These are phyloP conservation scores for Diaporthe eres DNA, from an alignment of 2,329 filamentous ascomycete species.

Conservation along the genomic window DNA sequence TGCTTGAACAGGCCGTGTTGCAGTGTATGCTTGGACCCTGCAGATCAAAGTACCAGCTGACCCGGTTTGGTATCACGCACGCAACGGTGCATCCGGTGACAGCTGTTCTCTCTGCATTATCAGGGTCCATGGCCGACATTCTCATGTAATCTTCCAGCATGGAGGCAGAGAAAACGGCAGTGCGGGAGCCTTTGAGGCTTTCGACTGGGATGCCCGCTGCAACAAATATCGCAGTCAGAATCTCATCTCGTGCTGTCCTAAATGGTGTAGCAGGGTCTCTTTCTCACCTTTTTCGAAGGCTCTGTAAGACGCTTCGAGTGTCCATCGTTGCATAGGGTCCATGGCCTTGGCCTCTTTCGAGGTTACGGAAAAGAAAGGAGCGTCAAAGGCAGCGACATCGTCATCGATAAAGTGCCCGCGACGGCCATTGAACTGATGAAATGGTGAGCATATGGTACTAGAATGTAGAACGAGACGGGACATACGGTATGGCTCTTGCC, in stretches of 20 bases:
- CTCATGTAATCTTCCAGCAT: slow-evolving; percentile 55
- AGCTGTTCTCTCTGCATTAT: slow-evolving; percentile 50
- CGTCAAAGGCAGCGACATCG: slow-evolving; percentile 54
- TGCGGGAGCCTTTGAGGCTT: slow-evolving; percentile 48
- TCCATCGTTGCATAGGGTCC: slow-evolving; percentile 55
- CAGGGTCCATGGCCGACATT: slow-evolving; percentile 52
- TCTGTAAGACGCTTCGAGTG: slow-evolving; percentile 52
- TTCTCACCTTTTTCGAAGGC: slow-evolving; percentile 54
- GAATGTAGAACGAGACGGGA: not conserved
- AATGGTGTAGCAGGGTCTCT: not conserved
- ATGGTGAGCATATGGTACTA: not conserved
- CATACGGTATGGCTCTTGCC: slow-evolving; percentile 24
- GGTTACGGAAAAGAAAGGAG: slow-evolving; percentile 56
- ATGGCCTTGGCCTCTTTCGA: slow-evolving; percentile 51
- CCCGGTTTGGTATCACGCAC: slow-evolving; percentile 52
- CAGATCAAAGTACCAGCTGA: slow-evolving; percentile 58
- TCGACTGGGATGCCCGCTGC: slow-evolving; percentile 52
- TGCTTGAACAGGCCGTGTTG: slow-evolving; percentile 55
- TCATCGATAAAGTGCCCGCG: slow-evolving; percentile 52
- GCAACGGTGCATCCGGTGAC: slow-evolving; percentile 47
- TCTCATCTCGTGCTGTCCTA: not conserved
- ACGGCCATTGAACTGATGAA: slow-evolving; percentile 3
- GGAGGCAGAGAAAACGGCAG: slow-evolving; percentile 55
- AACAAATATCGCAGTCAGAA: slow-evolving; percentile 22
- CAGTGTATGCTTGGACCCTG: slow-evolving; percentile 54